A percentile compares a stretch with the other conserved stretches of the same genome.
These are phyloP conservation scores for Papiliotrema nemorosa DNA, from an alignment of 1,284 basidiomycete genomes.

Conservation along the genomic window DNA sequence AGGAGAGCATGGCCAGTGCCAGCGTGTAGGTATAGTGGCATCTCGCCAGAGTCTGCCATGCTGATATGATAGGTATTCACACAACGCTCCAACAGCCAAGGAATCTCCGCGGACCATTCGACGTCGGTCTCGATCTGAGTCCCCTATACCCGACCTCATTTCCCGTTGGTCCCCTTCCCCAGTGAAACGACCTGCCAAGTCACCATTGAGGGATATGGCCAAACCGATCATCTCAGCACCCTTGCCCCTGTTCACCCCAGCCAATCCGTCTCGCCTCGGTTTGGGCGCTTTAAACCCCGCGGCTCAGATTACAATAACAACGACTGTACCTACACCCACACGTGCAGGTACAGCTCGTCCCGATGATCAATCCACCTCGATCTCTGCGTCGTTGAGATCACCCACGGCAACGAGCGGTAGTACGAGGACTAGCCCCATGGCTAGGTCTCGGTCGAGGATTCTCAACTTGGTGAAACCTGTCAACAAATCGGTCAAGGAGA, in stretches of 20 bases:
- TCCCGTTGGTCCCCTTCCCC: conserved; percentile 12
- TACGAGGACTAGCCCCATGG: no score
- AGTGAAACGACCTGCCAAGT: not conserved
- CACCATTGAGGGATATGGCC: not conserved
- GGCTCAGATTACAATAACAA: not conserved
- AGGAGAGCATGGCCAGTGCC: conserved; percentile 12
- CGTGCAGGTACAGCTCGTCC: no score
- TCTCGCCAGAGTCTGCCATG: not conserved
- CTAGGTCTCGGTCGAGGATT: no score
- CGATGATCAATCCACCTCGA: no score
- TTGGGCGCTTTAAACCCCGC: not conserved
- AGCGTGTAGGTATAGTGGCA: conserved; percentile 11
- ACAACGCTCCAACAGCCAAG: conserved; percentile 10
- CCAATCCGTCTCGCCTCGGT: conserved; percentile 1
- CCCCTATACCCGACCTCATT: not conserved
- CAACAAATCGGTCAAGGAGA: no score
- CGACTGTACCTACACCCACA: not conserved
- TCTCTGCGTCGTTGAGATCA: no score
- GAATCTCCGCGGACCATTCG: conserved; percentile 5
- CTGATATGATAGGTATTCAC: conserved; percentile 9
- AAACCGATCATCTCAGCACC: conserved; percentile 7
- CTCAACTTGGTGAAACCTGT: no score
- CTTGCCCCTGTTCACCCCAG: conserved; percentile 8
- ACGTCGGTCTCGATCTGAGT: conserved; percentile 2
- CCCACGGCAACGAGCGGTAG: no score